Base-by-base conservation (phyloP, 1,284 basidiomycete genomes). In the Cryptococcus amylolentus region DNA sequence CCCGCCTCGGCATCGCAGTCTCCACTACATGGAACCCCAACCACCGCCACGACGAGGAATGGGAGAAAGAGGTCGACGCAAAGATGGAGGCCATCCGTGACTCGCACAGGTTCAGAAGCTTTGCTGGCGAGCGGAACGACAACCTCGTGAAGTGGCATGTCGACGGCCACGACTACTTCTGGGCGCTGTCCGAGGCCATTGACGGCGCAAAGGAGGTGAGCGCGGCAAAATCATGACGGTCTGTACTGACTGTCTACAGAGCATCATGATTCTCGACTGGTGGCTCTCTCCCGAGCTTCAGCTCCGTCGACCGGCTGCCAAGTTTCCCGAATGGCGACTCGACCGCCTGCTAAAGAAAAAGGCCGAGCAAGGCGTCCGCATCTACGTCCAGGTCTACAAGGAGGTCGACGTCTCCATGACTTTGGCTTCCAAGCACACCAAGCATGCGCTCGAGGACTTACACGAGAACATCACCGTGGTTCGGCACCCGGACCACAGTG, bases 151-250 rank as follows among this genome's bases (percentile, higher is more conserved):
- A 95, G 78, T 96, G 89, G 86, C 89, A 91, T 69, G 83, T 93
- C 50, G 91, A 93, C 68, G 91, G 91, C 0, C 88, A 91, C 58
- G 80, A 96, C 78, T 96, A 94, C 75, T 89, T 96, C 82, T 95
- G 88, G 83, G 92, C 93, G 0, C 73, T 95, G 35, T 91, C 89
- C 2, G 91, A 93, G 77, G 81, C 94, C 73, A 81, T 96, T 26
- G 91, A 95, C 53, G 51, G 61, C 10, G 80, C 80, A 0, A 70
- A 67, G 49, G 74, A 79, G 53, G 74, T 70, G 26, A 18, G 67
- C 44, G 1, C 20, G 12, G 10, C 26, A 13, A 18, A 54, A 1
- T 27, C 35, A 40, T 28, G 23, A 23, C 14, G 13, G 4, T 23
- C 28, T 8, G 38, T 12, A 7, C 49, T 26, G 35, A 49, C 16